Evolutionary conservation across 148 eudicot species (phyloP).

Genomic region (Chenopodium formosanum): DNA sequence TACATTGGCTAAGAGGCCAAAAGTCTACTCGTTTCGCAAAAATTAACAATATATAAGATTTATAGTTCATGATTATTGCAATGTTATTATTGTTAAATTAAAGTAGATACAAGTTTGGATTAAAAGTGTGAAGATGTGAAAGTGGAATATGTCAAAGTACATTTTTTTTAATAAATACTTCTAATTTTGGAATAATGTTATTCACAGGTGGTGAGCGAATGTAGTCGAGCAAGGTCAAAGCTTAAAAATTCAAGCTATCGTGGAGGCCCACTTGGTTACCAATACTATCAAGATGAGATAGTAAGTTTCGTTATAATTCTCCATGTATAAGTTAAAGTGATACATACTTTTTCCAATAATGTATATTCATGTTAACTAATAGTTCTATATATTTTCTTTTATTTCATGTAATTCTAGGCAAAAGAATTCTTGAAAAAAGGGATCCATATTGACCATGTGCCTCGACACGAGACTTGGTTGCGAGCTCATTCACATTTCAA

Average conservation of each 20-base stretch:
- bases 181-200: neutral
- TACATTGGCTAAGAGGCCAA: neutral
- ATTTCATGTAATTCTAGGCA: neutral
- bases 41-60: neutral
- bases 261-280: slow-evolving; percentile 6
- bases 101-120: too few species aligned
- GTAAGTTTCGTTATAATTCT: neutral
- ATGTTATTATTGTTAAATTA: too few species aligned
- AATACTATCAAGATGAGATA: neutral
- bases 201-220: neutral
- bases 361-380: too few species aligned
- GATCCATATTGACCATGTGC: neutral
- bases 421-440: neutral
- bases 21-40: slow-evolving; percentile 1
- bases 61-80: too few species aligned
- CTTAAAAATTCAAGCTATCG: neutral
- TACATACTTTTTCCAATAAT: too few species aligned
- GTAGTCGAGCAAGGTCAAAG: neutral
- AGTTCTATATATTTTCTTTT: too few species aligned
- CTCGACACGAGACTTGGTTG: slow-evolving; percentile 9
- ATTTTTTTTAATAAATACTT: too few species aligned
- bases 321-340: too few species aligned
- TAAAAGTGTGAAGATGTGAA: too few species aligned
- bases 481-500: neutral
- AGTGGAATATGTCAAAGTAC: too few species aligned